These are phyloP conservation scores for Helianthus annuus DNA, from an alignment of 129 eudicot genomes.

Conservation along the genomic window HanXRQr2.0-SUNRISE NC_035448.2:3768441-3768940, in stretches of 20 bases:
- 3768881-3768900: no score
- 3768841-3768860: conserved; percentile 24
- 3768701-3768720: conserved; percentile 57
- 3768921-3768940: conserved; percentile 24
- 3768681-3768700: conserved; percentile 55
- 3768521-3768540: conserved; percentile 69
- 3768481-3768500: conserved; percentile 57
- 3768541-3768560: conserved; percentile 51
- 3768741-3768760: conserved; percentile 38
- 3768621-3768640: conserved; percentile 31
- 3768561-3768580: conserved; percentile 28
- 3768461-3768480: conserved; percentile 48
- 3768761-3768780: conserved; percentile 23
- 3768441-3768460: conserved; percentile 58
- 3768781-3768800: conserved; percentile 33
- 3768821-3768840: no score
- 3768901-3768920: conserved; percentile 12
- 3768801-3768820: conserved; percentile 9
- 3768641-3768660: conserved; percentile 49
- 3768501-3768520: conserved; percentile 75
- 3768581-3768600: conserved; percentile 32
- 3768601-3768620: conserved; percentile 33
- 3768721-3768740: conserved; percentile 53
- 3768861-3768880: conserved; percentile 24
- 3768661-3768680: conserved; percentile 64